These are phyloP conservation scores for Entophlyctis luteolus DNA, from an alignment of 192 early-diverging fungal species.

Conservation along the genomic window DNA sequence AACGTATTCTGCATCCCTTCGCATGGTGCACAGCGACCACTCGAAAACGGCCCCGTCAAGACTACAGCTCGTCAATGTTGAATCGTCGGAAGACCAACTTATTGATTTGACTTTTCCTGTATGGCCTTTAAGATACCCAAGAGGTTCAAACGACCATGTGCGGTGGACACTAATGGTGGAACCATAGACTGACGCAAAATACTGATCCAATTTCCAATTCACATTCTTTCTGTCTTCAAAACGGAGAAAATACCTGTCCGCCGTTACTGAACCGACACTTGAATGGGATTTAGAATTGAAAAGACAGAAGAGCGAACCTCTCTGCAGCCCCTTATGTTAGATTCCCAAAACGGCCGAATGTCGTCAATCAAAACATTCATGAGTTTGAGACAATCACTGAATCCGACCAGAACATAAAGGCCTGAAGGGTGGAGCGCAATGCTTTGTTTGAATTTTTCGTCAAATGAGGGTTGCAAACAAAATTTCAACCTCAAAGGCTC, in stretches of 20 bases:
- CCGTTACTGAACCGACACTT: conserved; percentile 57
- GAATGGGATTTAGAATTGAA: background rate
- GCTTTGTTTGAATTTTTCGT: conserved; percentile 16
- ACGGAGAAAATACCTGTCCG: conserved; percentile 30
- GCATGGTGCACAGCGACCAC: conserved; percentile 41
- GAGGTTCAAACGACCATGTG: conserved; percentile 53
- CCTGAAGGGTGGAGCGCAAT: conserved; percentile 57
- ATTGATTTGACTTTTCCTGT: conserved; percentile 50
- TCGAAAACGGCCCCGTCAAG: conserved; percentile 49
- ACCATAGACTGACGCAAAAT: conserved; percentile 55
- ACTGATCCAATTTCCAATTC: conserved; percentile 29
- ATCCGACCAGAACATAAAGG: conserved; percentile 55
- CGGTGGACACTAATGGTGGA: conserved; percentile 45
- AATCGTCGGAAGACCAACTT: conserved; percentile 53
- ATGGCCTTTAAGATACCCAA: conserved; percentile 45
- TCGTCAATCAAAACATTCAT: conserved; percentile 60
- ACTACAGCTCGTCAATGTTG: conserved; percentile 43
- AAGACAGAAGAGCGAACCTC: conserved; percentile 34
- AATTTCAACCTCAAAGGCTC: conserved; percentile 45
- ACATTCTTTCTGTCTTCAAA: background rate
- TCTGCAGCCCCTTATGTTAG: conserved; percentile 45
- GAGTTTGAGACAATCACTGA: conserved; percentile 48
- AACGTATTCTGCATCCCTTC: conserved; percentile 36
- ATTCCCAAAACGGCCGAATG: conserved; percentile 52
- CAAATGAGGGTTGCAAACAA: background rate